A percentile compares a stretch with the other conserved stretches of the same genome.
Conservation (phyloP, 495 filamentous ascomycete genomes). For the Usnea hakonensis region DNA sequence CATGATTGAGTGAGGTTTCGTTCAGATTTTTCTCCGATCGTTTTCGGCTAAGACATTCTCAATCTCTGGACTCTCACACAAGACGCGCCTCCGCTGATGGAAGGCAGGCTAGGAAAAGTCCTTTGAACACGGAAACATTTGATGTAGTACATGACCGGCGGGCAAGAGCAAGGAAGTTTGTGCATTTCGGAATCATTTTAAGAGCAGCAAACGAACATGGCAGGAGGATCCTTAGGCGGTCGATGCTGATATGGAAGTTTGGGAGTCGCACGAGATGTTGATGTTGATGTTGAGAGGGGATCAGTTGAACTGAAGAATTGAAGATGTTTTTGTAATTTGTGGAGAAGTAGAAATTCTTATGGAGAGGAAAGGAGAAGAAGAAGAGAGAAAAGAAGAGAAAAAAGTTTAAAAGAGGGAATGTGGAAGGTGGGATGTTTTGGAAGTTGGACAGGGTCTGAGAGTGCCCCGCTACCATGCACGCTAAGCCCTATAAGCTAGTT, state of each 20-base stretch:
- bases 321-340: background rate
- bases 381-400: slow-evolving; percentile 9
- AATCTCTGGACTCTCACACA: slow-evolving; percentile 35
- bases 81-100: slow-evolving; percentile 25
- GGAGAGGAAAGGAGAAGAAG: slow-evolving; percentile 3
- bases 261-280: background rate
- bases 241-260: slow-evolving; percentile 15
- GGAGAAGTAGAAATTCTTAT: slow-evolving; percentile 6
- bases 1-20: slow-evolving; percentile 45
- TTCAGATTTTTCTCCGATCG: slow-evolving; percentile 20
- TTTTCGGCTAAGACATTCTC: slow-evolving; percentile 28
- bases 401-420: slow-evolving; percentile 25
- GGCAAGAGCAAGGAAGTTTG: slow-evolving; percentile 20
- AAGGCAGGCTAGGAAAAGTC: slow-evolving; percentile 26
- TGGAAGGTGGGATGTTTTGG: slow-evolving; percentile 26
- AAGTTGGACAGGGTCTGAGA: slow-evolving; percentile 12
- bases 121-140: slow-evolving; percentile 23
- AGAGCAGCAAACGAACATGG: slow-evolving; percentile 28
- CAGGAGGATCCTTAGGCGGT: slow-evolving; percentile 19
- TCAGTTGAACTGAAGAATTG: background rate
- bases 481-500: slow-evolving; percentile 13
- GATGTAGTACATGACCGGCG: slow-evolving; percentile 25
- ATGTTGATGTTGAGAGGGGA: too few relatives aligned
- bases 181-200: slow-evolving; percentile 20
- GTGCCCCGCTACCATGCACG: slow-evolving; percentile 15